Evolutionary conservation across 768 basidiomycete genomes (phyloP), one percentile per base, ranked within the genome.

Genomic region (Agaricus sinodeliciosus): DNA sequence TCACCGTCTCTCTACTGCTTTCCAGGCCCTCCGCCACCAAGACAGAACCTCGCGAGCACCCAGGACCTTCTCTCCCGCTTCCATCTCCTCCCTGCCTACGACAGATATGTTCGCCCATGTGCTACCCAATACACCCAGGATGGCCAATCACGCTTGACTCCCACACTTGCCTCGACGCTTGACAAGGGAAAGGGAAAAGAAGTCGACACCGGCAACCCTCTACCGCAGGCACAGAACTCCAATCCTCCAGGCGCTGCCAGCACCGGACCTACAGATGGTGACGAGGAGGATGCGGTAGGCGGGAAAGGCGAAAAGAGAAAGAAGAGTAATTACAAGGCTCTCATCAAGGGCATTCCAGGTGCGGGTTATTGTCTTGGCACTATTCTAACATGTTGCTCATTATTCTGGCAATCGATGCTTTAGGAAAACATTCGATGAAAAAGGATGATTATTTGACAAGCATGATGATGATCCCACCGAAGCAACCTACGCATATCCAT

Each of bases 371-470:
- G 9, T 45, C 48, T 39, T 27, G 13, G 22, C 34, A 9, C 48
- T 44, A 31, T 47, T 49, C 54, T 49, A n/a, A 55, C 51, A 56
- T 36, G 31, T 8, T 31, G 31, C 31, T 31, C 31, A 31, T 31
- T 31, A 8, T 55, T 55, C 58, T 47, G 54, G 47, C 19, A 31
- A 47, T 46, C 53, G 41, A 43, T 18, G 13, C 12, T 41, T 16
- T 58, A 85, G 84, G 87, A 55, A 90, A 89, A 65, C 87, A 90
- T 58, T 85, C 87, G 26, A 74, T 79, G 74, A 88, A 87, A 72
- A 90, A 85, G 65, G 87, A 90, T 59, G 81, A 85, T 55, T 87
- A 80, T 65, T 67, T 90, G 46, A 74, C 73, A 36, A 80, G 69
- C 1, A 80, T 80, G 57, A 86, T 90, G 72, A 73, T 78, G 58